Evolutionary conservation across 257 asterid genomes (phyloP).

Genomic region (Nicotiana attenuata): DNA sequence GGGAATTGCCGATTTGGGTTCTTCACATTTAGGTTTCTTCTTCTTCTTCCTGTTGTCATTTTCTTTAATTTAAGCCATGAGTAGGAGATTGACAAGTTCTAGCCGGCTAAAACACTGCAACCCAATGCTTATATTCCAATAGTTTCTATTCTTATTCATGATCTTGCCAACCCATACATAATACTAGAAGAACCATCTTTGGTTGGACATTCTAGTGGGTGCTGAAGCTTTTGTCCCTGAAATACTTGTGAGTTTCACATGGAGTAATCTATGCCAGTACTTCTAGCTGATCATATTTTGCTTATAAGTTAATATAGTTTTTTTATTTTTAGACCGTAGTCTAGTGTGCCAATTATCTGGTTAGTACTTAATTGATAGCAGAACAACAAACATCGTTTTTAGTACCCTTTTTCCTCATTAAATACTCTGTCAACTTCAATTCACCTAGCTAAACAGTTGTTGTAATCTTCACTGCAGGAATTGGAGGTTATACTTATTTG

Average conservation of each 20-base stretch:
- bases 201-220: not conserved
- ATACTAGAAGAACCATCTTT: not conserved
- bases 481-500: conserved; percentile 81
- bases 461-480: conserved; percentile 40
- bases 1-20: not conserved
- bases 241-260: not conserved
- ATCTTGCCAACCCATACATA: not conserved
- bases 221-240: not conserved
- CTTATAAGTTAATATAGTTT: not conserved
- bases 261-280: not conserved
- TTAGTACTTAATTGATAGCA: not conserved
- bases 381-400: not conserved
- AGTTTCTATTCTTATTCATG: not conserved
- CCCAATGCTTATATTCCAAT: not conserved
- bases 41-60: not conserved
- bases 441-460: not conserved
- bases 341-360: not conserved
- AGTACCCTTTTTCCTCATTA: not conserved
- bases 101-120: not conserved
- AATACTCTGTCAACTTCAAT: not conserved
- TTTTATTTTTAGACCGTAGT: not conserved
- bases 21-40: not conserved
- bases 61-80: not conserved
- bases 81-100: not conserved
- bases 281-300: not conserved